A percentile compares a stretch with the other conserved stretches of the same genome.
Conservation (phyloP, 371 early-diverging fungal genomes). For the Rhizopus sp. region DNA sequence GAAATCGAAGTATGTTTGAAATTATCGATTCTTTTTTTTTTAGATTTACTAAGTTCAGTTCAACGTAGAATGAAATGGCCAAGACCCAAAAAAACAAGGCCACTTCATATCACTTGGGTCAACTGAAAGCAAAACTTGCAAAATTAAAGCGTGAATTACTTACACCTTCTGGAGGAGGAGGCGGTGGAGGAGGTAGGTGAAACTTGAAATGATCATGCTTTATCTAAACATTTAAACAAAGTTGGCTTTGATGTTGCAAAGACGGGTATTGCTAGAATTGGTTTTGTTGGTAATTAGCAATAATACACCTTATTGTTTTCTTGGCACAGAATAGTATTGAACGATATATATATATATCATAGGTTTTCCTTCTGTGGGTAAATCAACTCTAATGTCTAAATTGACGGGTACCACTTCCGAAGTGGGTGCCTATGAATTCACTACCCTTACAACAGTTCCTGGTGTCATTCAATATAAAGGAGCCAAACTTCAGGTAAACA, state of each 20-base stretch:
- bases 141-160: slow-evolving; percentile 94
- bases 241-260: slow-evolving; percentile 97
- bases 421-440: slow-evolving; percentile 98
- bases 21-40: slow-evolving; percentile 43
- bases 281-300: slow-evolving; percentile 72
- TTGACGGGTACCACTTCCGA: slow-evolving; percentile 98
- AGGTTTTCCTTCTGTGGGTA: slow-evolving; percentile 98
- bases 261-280: slow-evolving; percentile 96
- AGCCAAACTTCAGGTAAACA: slow-evolving; percentile 83
- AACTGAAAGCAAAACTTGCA: slow-evolving; percentile 98
- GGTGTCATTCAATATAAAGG: slow-evolving; percentile 98
- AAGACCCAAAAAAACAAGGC: slow-evolving; percentile 85
- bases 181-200: slow-evolving; percentile 70
- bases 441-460: slow-evolving; percentile 98
- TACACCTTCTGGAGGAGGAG: slow-evolving; percentile 82
- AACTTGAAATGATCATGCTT: background rate
- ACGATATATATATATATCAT: slow-evolving; percentile 40
- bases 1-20: slow-evolving; percentile 61
- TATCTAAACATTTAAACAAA: slow-evolving; percentile 15
- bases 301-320: background rate
- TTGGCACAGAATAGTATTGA: background rate
- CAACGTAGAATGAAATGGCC: slow-evolving; percentile 63
- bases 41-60: background rate
- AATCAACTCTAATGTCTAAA: slow-evolving; percentile 96
- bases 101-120: slow-evolving; percentile 98